These are phyloP conservation scores for Suillus brevipes DNA, from an alignment of 768 basidiomycete species.

Conservation along the genomic window DNA sequence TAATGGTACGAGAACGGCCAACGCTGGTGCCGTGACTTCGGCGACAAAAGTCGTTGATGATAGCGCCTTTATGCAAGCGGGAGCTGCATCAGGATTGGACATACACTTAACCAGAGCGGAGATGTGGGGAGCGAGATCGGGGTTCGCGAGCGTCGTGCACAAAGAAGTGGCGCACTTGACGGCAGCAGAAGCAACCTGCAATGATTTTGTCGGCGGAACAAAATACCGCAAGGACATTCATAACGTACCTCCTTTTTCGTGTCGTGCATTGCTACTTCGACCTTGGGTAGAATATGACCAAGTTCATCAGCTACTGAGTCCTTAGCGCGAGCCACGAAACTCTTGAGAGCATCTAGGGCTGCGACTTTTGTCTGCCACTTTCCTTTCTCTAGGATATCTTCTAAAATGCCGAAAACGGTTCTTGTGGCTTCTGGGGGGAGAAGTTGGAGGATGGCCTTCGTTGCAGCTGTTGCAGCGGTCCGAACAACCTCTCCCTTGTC, in stretches of 20 bases:
- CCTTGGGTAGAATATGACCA: conserved; percentile 76
- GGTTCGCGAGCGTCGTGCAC: conserved; percentile 89
- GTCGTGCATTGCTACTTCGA: conserved; percentile 93
- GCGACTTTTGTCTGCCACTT: conserved; percentile 98
- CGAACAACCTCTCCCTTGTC: conserved; percentile 95
- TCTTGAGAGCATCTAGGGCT: conserved; percentile 81
- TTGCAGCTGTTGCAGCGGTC: conserved; percentile 72
- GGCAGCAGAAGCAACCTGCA: conserved; percentile 81
- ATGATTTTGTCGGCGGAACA: neutral
- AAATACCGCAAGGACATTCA: neutral
- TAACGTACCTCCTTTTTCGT: conserved; percentile 85
- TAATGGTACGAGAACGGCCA: conserved; percentile 93
- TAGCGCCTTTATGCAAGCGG: conserved; percentile 91
- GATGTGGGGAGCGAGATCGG: conserved; percentile 89
- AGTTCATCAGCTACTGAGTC: conserved; percentile 83
- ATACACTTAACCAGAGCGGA: conserved; percentile 91
- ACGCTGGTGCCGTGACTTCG: conserved; percentile 94
- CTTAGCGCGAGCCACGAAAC: conserved; percentile 65
- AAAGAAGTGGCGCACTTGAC: conserved; percentile 87
- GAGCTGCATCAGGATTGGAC: conserved; percentile 84
- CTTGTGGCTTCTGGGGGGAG: conserved; percentile 82
- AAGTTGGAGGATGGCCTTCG: conserved; percentile 81
- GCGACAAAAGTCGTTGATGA: conserved; percentile 96
- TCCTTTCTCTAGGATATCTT: conserved; percentile 74
- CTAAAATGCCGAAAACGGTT: conserved; percentile 65